A percentile compares a stretch with the other conserved stretches of the same genome.
Conservation (phyloP, 306 rosid genomes). For the Trifolium pratense region DNA sequence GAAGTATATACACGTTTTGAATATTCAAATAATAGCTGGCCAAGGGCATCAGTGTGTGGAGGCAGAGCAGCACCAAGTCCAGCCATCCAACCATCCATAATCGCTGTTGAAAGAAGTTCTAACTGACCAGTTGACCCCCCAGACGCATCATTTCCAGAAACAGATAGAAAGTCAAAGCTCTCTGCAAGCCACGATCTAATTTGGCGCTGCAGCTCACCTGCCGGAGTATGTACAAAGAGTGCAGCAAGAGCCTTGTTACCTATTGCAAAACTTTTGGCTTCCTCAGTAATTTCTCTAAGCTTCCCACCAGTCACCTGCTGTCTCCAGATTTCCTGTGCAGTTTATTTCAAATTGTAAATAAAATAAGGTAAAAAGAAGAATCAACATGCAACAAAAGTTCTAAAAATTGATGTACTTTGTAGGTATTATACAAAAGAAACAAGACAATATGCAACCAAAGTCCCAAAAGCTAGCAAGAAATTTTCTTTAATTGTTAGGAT, state of each 20-base stretch:
- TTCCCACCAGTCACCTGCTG: slow-evolving; percentile 98
- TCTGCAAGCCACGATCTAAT: slow-evolving; percentile 96
- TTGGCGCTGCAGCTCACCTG: slow-evolving; percentile 98
- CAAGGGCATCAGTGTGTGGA: slow-evolving; percentile 93
- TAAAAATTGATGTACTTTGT: slow-evolving; percentile 12
- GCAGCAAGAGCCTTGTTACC: slow-evolving; percentile 96
- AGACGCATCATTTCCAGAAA: slow-evolving; percentile 71
- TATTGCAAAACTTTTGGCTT: slow-evolving; percentile 85
- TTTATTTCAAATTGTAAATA: slow-evolving; percentile 39
- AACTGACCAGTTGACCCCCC: slow-evolving; percentile 93
- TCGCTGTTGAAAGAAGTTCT: slow-evolving; percentile 99
- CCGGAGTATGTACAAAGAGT: slow-evolving; percentile 96
- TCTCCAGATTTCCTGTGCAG: slow-evolving; percentile 77
- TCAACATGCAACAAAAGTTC: slow-evolving; percentile 19
- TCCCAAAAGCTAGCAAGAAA: slow-evolving; percentile 20
- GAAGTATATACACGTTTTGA: slow-evolving; percentile 87
- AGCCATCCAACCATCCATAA: slow-evolving; percentile 99
- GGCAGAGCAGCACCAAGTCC: slow-evolving; percentile 98
- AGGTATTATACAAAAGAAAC: slow-evolving; percentile 3
- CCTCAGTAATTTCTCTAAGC: slow-evolving; percentile 93
- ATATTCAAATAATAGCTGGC: slow-evolving; percentile 88
- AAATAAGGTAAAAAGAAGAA: slow-evolving; percentile 30
- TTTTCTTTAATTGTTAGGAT: slow-evolving; percentile 24
- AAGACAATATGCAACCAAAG: slow-evolving; percentile 2
- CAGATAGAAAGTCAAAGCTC: slow-evolving; percentile 82